A percentile compares a stretch with the other conserved stretches of the same genome.
These are phyloP conservation scores for Ustilago trichophora DNA, from an alignment of 1,284 basidiomycete species.

Conservation along the genomic window DNA sequence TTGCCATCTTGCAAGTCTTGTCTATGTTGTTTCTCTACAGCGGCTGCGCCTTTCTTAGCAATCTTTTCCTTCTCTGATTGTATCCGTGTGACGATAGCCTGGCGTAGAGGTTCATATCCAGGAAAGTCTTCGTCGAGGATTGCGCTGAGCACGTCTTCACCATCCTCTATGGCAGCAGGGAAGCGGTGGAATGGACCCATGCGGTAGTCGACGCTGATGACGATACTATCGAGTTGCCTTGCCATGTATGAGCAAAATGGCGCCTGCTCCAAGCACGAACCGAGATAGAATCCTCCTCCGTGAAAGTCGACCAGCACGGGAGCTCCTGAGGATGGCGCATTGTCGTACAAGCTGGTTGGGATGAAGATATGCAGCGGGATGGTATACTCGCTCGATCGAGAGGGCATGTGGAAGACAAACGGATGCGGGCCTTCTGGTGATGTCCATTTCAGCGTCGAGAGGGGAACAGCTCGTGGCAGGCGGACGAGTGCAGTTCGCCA, in stretches of 20 bases:
- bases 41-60: conserved; percentile 14
- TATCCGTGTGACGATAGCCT: conserved; percentile 24
- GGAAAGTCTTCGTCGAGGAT: conserved; percentile 31
- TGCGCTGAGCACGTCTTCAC: conserved; percentile 50
- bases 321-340: conserved; percentile 8
- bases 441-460: conserved; percentile 39
- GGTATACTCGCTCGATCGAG: conserved; percentile 24
- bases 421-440: conserved; percentile 49
- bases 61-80: conserved; percentile 24
- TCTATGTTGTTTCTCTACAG: conserved; percentile 15
- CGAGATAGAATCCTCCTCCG: conserved; percentile 58
- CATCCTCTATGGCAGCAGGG: conserved; percentile 53
- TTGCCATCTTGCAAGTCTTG: conserved; percentile 30
- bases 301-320: conserved; percentile 56
- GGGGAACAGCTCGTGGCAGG: conserved; percentile 40
- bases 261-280: conserved; percentile 50
- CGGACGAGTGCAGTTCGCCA: conserved; percentile 46
- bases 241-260: conserved; percentile 51
- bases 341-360: conserved; percentile 22
- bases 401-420: conserved; percentile 44
- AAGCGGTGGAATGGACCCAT: conserved; percentile 62
- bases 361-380: conserved; percentile 55
- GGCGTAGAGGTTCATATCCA: conserved; percentile 28
- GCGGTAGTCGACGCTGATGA: conserved; percentile 57
- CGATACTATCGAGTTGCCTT: conserved; percentile 26